phyloP scores from a whole-genome alignment of 2,329 filamentous ascomycete genomes.

The Escovopsis sp. region DNA sequence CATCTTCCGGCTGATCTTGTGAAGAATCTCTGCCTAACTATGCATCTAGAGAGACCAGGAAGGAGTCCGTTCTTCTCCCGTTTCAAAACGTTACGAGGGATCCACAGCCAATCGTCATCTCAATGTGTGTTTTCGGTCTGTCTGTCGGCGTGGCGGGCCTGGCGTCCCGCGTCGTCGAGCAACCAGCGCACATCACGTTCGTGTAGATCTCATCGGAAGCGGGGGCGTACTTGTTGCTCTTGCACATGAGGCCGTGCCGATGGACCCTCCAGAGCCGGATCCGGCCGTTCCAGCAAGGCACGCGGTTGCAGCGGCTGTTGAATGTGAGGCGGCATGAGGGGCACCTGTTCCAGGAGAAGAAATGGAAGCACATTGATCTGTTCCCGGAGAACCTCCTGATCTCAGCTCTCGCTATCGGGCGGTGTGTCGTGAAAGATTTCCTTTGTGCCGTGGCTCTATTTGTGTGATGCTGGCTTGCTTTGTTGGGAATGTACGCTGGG shows the following conservation, averaged over 20 bases:
- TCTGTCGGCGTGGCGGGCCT: no score
- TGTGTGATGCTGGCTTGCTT: not conserved
- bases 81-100: no score
- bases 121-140: no score
- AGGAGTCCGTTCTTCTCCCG: no score
- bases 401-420: not conserved
- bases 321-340: conserved; percentile 7
- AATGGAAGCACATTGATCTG: conserved; percentile 10
- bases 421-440: not conserved
- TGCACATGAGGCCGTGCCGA: conserved; percentile 7
- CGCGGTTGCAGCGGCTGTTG: conserved; percentile 7
- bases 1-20: not conserved
- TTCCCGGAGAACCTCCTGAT: not conserved
- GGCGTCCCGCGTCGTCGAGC: not conserved
- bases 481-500: no score
- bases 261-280: conserved; percentile 4
- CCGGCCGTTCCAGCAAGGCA: conserved; percentile 10
- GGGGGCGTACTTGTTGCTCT: conserved; percentile 5
- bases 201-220: conserved; percentile 5
- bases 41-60: no score
- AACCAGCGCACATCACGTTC: conserved; percentile 1
- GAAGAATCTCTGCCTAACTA: not conserved
- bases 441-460: not conserved
- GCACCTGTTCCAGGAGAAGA: conserved; percentile 8
- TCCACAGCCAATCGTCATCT: no score